phyloP scores from a whole-genome alignment of 2,329 filamentous ascomycete species.

The Talaromyces sp. region DNA sequence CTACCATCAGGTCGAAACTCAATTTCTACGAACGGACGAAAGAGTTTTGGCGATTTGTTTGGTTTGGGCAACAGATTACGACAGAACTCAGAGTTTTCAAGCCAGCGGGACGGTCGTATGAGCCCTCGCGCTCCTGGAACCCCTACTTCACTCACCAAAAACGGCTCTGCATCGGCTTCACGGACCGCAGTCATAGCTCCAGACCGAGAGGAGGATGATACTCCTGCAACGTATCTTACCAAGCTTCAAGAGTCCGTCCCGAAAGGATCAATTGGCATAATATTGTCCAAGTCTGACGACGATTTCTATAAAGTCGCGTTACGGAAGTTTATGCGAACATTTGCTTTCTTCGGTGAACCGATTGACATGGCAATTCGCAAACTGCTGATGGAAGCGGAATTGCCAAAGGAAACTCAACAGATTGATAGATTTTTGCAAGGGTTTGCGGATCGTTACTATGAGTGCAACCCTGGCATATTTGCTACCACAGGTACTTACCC shows the following conservation, averaged over 20 bases:
- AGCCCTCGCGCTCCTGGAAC: slow-evolving; percentile 58
- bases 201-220: slow-evolving; percentile 79
- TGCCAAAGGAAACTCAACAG: slow-evolving; percentile 96
- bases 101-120: slow-evolving; percentile 61
- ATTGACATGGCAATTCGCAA: slow-evolving; percentile 98
- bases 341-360: slow-evolving; percentile 92
- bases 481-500: slow-evolving; percentile 58
- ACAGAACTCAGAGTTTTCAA: slow-evolving; percentile 72
- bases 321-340: slow-evolving; percentile 91
- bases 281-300: slow-evolving; percentile 82
- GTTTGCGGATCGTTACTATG: slow-evolving; percentile 94
- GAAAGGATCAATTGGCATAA: slow-evolving; percentile 77
- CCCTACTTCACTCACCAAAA: slow-evolving; percentile 71
- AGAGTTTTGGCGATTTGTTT: slow-evolving; percentile 89
- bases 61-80: slow-evolving; percentile 70
- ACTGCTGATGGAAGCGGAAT: slow-evolving; percentile 89
- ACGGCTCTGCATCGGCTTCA: slow-evolving; percentile 75
- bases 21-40: slow-evolving; percentile 77
- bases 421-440: slow-evolving; percentile 92
- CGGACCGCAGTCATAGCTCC: slow-evolving; percentile 69
- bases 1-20: slow-evolving; percentile 65
- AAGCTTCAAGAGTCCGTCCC: slow-evolving; percentile 77
- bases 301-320: slow-evolving; percentile 78
- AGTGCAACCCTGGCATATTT: slow-evolving; percentile 97
- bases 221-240: slow-evolving; percentile 81